Evolutionary conservation across 2,329 filamentous ascomycete species (phyloP).

Genomic region (Ophiosphaerella herpotricha): DNA sequence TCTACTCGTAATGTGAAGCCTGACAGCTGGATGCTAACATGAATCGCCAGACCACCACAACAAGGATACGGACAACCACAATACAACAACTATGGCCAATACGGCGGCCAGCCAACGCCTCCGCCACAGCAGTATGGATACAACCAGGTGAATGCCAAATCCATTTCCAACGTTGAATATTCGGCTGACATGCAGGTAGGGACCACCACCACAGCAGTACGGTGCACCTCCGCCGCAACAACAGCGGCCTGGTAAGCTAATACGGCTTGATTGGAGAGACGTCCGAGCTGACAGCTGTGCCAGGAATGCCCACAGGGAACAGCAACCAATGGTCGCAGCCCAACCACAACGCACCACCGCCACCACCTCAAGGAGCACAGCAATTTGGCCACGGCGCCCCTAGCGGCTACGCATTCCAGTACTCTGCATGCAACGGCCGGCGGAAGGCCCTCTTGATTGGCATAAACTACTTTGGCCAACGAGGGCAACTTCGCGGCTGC

Average conservation of each 20-base stretch:
- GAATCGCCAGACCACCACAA: conserved; percentile 28
- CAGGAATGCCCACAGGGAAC: conserved; percentile 56
- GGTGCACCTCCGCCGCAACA: conserved; percentile 27
- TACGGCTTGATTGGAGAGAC: neutral
- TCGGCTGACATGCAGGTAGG: conserved; percentile 29
- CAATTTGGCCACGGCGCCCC: conserved; percentile 72
- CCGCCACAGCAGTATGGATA: conserved; percentile 53
- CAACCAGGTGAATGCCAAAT: conserved; percentile 38
- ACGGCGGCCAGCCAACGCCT: conserved; percentile 37
- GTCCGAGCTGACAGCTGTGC: conserved; percentile 39
- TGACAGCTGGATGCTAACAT: conserved; percentile 16
- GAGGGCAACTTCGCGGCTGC: conserved; percentile 86
- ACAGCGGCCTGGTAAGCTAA: conserved; percentile 24
- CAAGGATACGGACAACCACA: conserved; percentile 40
- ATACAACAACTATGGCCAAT: conserved; percentile 35
- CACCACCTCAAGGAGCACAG: conserved; percentile 65
- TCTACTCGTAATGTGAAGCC: neutral
- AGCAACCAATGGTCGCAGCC: conserved; percentile 53
- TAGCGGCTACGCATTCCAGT: conserved; percentile 80
- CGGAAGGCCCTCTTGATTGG: conserved; percentile 90
- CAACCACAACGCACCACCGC: conserved; percentile 64
- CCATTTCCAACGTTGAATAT: neutral
- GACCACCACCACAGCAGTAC: conserved; percentile 41
- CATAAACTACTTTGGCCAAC: conserved; percentile 95
- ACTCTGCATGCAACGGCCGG: conserved; percentile 86